A percentile compares a stretch with the other conserved stretches of the same genome.
Conservation (phyloP, 192 early-diverging fungal genomes). For the Chytriomyces hyalinus region DNA sequence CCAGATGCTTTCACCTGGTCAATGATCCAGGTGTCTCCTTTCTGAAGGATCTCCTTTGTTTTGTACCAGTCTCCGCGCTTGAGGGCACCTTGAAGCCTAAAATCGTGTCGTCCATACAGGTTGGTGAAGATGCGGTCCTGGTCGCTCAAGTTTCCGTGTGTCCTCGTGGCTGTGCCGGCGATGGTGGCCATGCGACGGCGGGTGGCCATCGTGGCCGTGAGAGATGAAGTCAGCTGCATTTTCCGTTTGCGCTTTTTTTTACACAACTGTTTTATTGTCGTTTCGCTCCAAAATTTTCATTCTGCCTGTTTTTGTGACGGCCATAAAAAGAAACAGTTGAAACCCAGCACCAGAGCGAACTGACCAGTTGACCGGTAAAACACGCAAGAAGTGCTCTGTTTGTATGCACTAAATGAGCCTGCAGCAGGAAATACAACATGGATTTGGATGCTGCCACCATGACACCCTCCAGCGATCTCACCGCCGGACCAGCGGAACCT, state of each 20-base stretch:
- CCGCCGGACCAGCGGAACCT: too few species aligned
- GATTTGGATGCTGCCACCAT: too few species aligned
- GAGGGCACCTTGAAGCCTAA: slow-evolving; percentile 81
- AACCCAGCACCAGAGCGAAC: too few species aligned
- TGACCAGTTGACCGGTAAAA: too few species aligned
- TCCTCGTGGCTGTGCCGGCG: slow-evolving; percentile 26
- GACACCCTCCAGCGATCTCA: too few species aligned
- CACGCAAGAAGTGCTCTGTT: too few species aligned
- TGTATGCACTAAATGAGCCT: too few species aligned
- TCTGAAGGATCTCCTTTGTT: slow-evolving; percentile 96
- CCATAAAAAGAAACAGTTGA: too few species aligned
- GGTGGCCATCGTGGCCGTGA: neutral
- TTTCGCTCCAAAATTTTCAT: too few species aligned
- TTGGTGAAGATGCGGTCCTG: slow-evolving; percentile 98
- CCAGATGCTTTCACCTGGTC: slow-evolving; percentile 96
- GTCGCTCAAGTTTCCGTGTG: slow-evolving; percentile 73
- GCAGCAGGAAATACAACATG: too few species aligned
- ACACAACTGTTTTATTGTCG: too few species aligned
- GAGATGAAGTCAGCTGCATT: neutral
- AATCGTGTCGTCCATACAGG: slow-evolving; percentile 93
- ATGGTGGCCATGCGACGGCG: slow-evolving; percentile 14
- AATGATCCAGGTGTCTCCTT: slow-evolving; percentile 97
- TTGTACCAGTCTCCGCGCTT: slow-evolving; percentile 99
- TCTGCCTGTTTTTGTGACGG: too few species aligned
- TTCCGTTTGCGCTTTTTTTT: neutral